Conservation (phyloP, 208 protist genomes). For the Leishmania martiniquensis region DNA sequence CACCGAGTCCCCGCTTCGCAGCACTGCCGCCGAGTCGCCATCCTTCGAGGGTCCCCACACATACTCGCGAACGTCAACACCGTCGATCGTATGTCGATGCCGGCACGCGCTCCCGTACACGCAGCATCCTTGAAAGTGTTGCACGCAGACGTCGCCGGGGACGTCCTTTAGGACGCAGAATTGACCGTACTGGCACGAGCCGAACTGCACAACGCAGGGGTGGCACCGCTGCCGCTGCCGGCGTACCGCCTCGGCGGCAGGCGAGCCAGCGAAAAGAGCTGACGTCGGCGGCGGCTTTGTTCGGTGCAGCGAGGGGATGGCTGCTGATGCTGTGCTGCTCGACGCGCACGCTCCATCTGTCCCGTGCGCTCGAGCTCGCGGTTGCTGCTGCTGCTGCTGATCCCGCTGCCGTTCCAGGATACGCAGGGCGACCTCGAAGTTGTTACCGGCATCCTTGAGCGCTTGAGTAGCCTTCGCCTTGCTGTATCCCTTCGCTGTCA, state of each 20-base stretch:
- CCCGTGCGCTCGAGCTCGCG: background rate
- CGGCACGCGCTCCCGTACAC: conserved; percentile 59
- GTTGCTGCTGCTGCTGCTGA: conserved; percentile 16
- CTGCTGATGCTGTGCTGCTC: background rate
- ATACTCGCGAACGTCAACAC: conserved; percentile 62
- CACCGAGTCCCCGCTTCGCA: background rate
- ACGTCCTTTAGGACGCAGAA: conserved; percentile 57
- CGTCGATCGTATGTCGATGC: conserved; percentile 68
- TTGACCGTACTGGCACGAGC: conserved; percentile 66
- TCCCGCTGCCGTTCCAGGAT: conserved; percentile 51
- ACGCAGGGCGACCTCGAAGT: conserved; percentile 44
- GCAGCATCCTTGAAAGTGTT: conserved; percentile 71
- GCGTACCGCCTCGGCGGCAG: background rate
- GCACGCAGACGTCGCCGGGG: conserved; percentile 77
- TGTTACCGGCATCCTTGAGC: conserved; percentile 68
- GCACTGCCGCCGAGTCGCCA: background rate
- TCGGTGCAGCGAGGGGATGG: conserved; percentile 24
- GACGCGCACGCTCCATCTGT: background rate
- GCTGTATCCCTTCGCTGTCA: conserved; percentile 56
- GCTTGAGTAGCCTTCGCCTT: conserved; percentile 66
- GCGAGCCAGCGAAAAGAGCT: background rate
- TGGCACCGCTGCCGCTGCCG: conserved; percentile 32
- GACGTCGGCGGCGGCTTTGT: background rate
- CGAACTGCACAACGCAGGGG: conserved; percentile 81
- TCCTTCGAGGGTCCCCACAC: conserved; percentile 7